These are phyloP conservation scores for Hymenoscyphus fraxineus DNA, from an alignment of 2,329 filamentous ascomycete genomes.

Conservation along the genomic window DNA sequence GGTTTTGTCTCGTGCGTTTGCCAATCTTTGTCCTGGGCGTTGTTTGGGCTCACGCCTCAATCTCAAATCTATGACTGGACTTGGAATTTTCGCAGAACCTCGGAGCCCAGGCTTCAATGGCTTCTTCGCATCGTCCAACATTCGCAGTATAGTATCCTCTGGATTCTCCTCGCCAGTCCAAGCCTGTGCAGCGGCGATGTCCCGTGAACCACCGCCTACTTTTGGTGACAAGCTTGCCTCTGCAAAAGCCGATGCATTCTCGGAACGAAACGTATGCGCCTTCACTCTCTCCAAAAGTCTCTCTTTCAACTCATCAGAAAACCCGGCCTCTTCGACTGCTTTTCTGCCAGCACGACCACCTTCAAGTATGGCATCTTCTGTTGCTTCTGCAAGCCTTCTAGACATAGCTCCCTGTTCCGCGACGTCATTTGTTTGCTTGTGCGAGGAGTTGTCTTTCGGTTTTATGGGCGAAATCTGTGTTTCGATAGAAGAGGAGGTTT, in stretches of 20 bases:
- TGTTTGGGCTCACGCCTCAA: slow-evolving; percentile 40
- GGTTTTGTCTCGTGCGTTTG: slow-evolving; percentile 55
- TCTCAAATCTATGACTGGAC: slow-evolving; percentile 50
- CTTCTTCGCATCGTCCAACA: slow-evolving; percentile 77
- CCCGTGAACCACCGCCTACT: slow-evolving; percentile 65
- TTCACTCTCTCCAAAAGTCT: slow-evolving; percentile 55
- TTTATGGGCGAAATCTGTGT: slow-evolving; percentile 1
- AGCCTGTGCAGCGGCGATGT: slow-evolving; percentile 61
- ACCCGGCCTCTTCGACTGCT: slow-evolving; percentile 59
- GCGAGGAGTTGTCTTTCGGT: background rate
- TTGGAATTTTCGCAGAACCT: slow-evolving; percentile 42
- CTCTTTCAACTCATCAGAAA: slow-evolving; percentile 60
- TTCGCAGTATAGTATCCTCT: slow-evolving; percentile 75
- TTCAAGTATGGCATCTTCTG: slow-evolving; percentile 57
- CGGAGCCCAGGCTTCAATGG: slow-evolving; percentile 54
- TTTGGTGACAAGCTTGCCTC: slow-evolving; percentile 48
- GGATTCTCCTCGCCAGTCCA: slow-evolving; percentile 78
- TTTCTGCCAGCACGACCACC: slow-evolving; percentile 57
- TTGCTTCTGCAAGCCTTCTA: slow-evolving; percentile 57
- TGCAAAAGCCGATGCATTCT: slow-evolving; percentile 47
- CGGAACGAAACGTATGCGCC: slow-evolving; percentile 49
- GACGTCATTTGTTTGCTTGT: slow-evolving; percentile 11
- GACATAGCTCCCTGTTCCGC: slow-evolving; percentile 42
- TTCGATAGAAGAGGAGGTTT: slow-evolving; percentile 18
- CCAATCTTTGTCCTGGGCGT: slow-evolving; percentile 46